A percentile compares a stretch with the other conserved stretches of the same genome.
phyloP scores from a whole-genome alignment of 2,329 filamentous ascomycete species.

The Neonectria hederae region DNA sequence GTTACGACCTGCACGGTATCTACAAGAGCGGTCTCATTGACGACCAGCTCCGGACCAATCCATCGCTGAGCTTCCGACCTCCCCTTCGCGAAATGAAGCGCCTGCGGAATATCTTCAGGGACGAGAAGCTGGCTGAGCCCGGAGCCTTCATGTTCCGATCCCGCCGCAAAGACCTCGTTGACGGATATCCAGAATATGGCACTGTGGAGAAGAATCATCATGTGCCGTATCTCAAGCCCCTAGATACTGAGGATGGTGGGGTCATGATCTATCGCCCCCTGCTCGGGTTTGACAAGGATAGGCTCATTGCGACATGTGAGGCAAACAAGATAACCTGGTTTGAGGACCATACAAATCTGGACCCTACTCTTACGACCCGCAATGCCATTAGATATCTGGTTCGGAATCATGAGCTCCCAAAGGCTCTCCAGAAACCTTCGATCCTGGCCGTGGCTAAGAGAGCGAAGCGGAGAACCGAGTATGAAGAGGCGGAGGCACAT shows the following conservation, averaged over 20 bases:
- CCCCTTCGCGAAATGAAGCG: conserved; percentile 42
- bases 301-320: conserved; percentile 79
- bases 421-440: conserved; percentile 71
- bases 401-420: conserved; percentile 68
- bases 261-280: conserved; percentile 75
- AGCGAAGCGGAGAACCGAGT: conserved; percentile 55
- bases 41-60: conserved; percentile 50
- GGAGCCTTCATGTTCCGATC: conserved; percentile 22
- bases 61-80: conserved; percentile 52
- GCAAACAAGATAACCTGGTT: conserved; percentile 77
- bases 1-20: conserved; percentile 76
- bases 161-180: conserved; percentile 35
- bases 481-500: conserved; percentile 63
- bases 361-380: conserved; percentile 78
- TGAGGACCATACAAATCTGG: conserved; percentile 84
- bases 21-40: conserved; percentile 70
- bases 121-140: conserved; percentile 40
- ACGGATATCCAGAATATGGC: conserved; percentile 42
- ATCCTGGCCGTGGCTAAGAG: conserved; percentile 69
- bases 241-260: conserved; percentile 69
- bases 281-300: conserved; percentile 74
- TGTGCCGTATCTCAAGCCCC: conserved; percentile 47
- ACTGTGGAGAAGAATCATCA: conserved; percentile 28
- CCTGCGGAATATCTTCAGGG: conserved; percentile 43
- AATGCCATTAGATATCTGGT: conserved; percentile 82